Base-by-base conservation (phyloP, 225 moss, liverwort and hornwort genomes). In the Takakia lepidozioides region DNA sequence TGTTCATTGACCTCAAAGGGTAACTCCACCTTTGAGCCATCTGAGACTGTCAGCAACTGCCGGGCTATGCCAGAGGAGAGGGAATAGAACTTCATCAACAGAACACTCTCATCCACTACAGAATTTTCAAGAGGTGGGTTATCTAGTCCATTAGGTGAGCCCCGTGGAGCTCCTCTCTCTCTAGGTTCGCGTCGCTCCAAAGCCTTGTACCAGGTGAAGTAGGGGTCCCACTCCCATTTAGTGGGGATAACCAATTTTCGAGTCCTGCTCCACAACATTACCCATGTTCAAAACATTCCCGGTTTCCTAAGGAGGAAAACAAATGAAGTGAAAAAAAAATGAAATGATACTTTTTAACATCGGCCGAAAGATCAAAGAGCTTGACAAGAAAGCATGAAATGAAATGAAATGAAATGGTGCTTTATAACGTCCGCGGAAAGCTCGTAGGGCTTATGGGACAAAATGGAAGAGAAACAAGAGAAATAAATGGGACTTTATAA, bases 31-130 rank as follows among this genome's bases (percentile, higher is more conserved):
- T 67, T 54, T 42, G 67, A 55, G 19, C 64, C 77, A 49, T 74
- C 64, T 10, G 29, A 51, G 36, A 55, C 67, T 52, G 66, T 82
- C 16, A 82, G 37, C 27, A 82, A 52, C 37, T 76, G 82, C 4
- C 55, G 59, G 2, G 73, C 82, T 28, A 72, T 51, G 15, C 76
- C 71, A 13, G 82, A 67, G 9, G 73, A 77, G 22, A 82, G 11
- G 14, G 73, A 25, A 32, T 70, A 82, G 25, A 82, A 82, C 38
- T 82, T 82, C 77, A 77, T 77, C 21, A 77, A 51, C 38, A 73
- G 48, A 10, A 77, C 30, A 29, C 82, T 82, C 15, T 82, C 82
- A 0, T 82, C 70, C 25, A 82, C 64, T 29, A 32, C n/a, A n/a
- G n/a, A n/a, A n/a, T n/a, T n/a, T n/a, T n/a, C n/a, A n/a, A n/a